These are phyloP conservation scores for Backusella sp. DNA, from an alignment of 192 early-diverging fungal species.

Conservation along the genomic window DNA sequence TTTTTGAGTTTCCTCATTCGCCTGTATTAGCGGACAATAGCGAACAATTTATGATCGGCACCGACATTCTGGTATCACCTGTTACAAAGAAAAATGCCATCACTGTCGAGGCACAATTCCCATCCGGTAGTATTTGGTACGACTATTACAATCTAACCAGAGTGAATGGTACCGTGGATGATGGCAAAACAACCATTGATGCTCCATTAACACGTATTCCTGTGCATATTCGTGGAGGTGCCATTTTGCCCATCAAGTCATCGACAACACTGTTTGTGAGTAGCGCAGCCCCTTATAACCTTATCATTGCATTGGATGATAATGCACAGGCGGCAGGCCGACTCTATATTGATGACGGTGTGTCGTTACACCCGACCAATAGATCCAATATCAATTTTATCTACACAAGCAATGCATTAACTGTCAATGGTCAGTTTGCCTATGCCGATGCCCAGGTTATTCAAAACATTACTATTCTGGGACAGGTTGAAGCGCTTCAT, in stretches of 20 bases:
- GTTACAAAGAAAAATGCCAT: slow-evolving; percentile 44
- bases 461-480: slow-evolving; percentile 9
- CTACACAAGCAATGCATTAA: slow-evolving; percentile 9
- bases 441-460: slow-evolving; percentile 6
- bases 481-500: neutral
- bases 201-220: slow-evolving; percentile 55
- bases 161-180: slow-evolving; percentile 5
- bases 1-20: slow-evolving; percentile 49
- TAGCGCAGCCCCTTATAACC: slow-evolving; percentile 39
- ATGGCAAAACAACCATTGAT: slow-evolving; percentile 33
- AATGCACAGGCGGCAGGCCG: slow-evolving; percentile 45
- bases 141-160: slow-evolving; percentile 46
- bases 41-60: slow-evolving; percentile 61
- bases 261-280: slow-evolving; percentile 42
- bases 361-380: slow-evolving; percentile 32
- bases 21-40: slow-evolving; percentile 40
- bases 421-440: slow-evolving; percentile 20
- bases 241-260: slow-evolving; percentile 52
- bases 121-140: slow-evolving; percentile 61
- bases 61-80: slow-evolving; percentile 56
- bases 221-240: slow-evolving; percentile 60
- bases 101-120: slow-evolving; percentile 62
- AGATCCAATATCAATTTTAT: slow-evolving; percentile 20
- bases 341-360: slow-evolving; percentile 64
- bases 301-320: slow-evolving; percentile 55